Conservation (phyloP, 179 eudicot genomes). For the Corrigiola litoralis region DNA sequence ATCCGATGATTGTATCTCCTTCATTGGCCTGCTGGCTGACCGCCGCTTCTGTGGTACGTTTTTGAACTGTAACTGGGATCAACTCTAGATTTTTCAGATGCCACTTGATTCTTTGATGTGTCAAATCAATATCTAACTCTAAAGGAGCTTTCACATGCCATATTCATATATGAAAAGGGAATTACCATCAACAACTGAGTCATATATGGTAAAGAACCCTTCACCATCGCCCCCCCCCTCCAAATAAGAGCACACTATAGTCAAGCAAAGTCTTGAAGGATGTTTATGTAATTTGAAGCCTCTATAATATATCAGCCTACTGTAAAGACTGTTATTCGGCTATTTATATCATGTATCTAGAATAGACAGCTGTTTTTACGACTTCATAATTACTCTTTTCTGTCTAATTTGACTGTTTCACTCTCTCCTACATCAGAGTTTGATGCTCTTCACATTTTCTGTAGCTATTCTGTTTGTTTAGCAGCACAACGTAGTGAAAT, state of each 20-base stretch:
- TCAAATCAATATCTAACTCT: not conserved
- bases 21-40: slow-evolving; percentile 27
- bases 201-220: too few relatives aligned
- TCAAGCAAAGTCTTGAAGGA: too few relatives aligned
- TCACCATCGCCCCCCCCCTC: too few relatives aligned
- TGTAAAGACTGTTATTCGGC: too few relatives aligned
- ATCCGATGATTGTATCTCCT: slow-evolving; percentile 15
- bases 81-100: not conserved
- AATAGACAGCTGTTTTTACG: too few relatives aligned
- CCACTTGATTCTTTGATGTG: not conserved
- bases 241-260: too few relatives aligned
- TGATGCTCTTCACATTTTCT: not conserved
- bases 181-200: not conserved
- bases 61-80: not conserved
- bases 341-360: too few relatives aligned
- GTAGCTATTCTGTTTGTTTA: not conserved
- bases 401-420: too few relatives aligned
- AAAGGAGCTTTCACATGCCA: not conserved
- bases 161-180: not conserved
- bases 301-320: too few relatives aligned
- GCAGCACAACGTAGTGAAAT: not conserved
- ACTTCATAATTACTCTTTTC: too few relatives aligned
- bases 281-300: too few relatives aligned
- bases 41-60: slow-evolving; percentile 27
- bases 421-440: not conserved